Base-by-base conservation (phyloP, 495 filamentous ascomycete species). In the Halenospora varia region DNA sequence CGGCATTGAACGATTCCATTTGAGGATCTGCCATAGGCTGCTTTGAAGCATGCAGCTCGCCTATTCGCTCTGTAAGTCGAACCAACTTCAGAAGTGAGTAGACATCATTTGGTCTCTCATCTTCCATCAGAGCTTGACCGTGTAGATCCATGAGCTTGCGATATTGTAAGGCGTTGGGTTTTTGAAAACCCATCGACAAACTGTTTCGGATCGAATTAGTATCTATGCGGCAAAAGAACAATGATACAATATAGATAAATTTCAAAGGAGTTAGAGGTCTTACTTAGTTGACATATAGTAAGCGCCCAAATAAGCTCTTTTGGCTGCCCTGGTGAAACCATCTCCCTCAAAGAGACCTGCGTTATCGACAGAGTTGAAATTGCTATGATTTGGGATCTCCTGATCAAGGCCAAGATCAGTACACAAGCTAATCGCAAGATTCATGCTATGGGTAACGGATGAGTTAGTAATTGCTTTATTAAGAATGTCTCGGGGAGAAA, bases 231-330 rank as follows among this genome's bases (percentile, higher is more conserved):
- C 52, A 47, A 29, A 20, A 13, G 39, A n/a, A 17, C 3, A 40
- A 45, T 19, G 13, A 11, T 20, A 53, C 25, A 41, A 24, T 11
- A 53, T 25, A 35, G 52, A 42, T 10, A 44, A 17, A 39, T 17
- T 46, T 19, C 9, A 10, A 25, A 48, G 22, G 25, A 50, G 11
- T 19, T 26, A 45, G 0, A 9, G 11, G 13, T 59, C 59, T n/a
- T 57, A 75, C 72, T 66, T 60, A 15, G 64, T 52, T 18, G 60
- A 69, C 20, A 73, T 4, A 55, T 73, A 73, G 20, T 70, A 74
- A 48, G 69, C 68, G 2, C 70, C 72, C 2, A 74, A 54, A 57
- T 72, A 74, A 0, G 66, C 56, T 3, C 63, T 60, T 15, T 65
- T 66, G 2, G 71, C 72, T 25, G 71, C 68, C 9, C 62, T 35